Conservation (phyloP, 2,329 filamentous ascomycete species). For the Aspergillus felis region DNA sequence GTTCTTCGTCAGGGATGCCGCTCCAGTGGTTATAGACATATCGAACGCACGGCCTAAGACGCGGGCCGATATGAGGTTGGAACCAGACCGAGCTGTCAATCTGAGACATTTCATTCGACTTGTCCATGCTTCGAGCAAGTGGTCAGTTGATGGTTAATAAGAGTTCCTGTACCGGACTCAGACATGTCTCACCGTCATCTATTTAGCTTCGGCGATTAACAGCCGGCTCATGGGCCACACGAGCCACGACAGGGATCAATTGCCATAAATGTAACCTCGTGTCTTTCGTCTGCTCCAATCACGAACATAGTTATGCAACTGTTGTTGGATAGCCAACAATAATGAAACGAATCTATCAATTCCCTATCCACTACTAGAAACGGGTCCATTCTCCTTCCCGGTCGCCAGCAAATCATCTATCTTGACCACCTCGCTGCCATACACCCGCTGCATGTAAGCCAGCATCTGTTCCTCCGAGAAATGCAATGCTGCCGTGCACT, state of each 20-base stretch:
- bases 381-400: too few relatives aligned
- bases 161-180: too few relatives aligned
- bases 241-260: too few relatives aligned
- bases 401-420: neutral
- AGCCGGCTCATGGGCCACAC: too few relatives aligned
- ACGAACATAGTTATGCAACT: too few relatives aligned
- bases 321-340: too few relatives aligned
- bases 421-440: neutral
- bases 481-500: neutral
- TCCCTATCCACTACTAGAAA: too few relatives aligned
- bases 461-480: neutral
- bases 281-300: too few relatives aligned
- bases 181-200: too few relatives aligned
- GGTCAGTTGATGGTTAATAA: neutral
- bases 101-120: neutral
- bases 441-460: constrained; percentile 2
- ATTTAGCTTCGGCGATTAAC: too few relatives aligned
- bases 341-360: too few relatives aligned
- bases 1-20: neutral
- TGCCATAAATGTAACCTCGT: too few relatives aligned
- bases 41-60: neutral
- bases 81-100: constrained; percentile 3
- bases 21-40: constrained; percentile 1
- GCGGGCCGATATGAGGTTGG: neutral
- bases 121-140: neutral